Percentiles rank a stretch among this genome's conserved stretches.
phyloP scores from a whole-genome alignment of 257 asterid species.

The Fraxinus pennsylvanica region DNA sequence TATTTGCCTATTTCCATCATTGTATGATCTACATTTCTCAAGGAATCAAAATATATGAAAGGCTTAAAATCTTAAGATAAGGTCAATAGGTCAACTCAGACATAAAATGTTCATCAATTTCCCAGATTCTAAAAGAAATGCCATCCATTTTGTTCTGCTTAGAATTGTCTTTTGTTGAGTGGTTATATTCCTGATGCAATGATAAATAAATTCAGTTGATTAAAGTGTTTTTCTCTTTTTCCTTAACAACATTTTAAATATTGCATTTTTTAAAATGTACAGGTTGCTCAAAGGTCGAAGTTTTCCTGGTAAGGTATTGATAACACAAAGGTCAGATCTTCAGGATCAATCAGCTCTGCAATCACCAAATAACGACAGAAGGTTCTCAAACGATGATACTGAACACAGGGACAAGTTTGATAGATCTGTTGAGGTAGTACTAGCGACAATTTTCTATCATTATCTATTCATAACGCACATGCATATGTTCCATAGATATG shows the following conservation, averaged over 20 bases:
- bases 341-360: slow-evolving; percentile 50
- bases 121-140: neutral
- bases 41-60: neutral
- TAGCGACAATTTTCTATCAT: neutral
- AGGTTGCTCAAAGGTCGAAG: slow-evolving; percentile 96
- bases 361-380: slow-evolving; percentile 60
- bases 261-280: slow-evolving; percentile 23
- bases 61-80: neutral
- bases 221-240: slow-evolving; percentile 1
- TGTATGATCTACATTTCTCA: neutral
- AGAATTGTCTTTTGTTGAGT: neutral
- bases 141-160: neutral
- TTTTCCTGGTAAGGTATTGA: slow-evolving; percentile 91
- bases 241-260: slow-evolving; percentile 6
- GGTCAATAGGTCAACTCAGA: neutral
- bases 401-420: slow-evolving; percentile 52
- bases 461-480: neutral
- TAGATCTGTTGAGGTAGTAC: slow-evolving; percentile 53
- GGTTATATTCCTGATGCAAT: neutral
- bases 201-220: neutral
- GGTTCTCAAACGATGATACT: slow-evolving; percentile 45
- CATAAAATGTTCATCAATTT: neutral
- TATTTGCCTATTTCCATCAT: neutral
- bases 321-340: slow-evolving; percentile 68
- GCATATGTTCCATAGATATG: neutral